Evolutionary conservation across 768 basidiomycete species (phyloP).

Genomic region (Gloeophyllum trabeum): DNA sequence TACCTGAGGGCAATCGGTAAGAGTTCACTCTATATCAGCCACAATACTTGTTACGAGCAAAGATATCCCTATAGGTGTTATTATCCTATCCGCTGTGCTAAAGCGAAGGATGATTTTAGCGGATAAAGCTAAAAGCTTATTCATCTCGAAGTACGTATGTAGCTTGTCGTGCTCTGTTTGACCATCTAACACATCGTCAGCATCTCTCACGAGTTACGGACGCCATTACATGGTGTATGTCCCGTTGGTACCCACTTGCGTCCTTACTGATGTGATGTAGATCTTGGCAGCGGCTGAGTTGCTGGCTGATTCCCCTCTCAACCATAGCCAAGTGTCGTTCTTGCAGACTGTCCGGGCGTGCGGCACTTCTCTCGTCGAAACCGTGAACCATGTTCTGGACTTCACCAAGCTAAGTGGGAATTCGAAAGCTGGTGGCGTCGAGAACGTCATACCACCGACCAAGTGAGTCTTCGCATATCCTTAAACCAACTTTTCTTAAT

Average conservation of each 20-base stretch:
- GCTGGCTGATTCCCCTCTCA: constrained; percentile 74
- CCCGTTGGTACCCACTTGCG: not conserved
- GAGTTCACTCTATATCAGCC: constrained; percentile 1
- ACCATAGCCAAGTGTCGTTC: constrained; percentile 75
- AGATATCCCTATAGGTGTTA: constrained; percentile 50
- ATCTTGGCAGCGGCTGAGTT: constrained; percentile 89
- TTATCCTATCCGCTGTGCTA: constrained; percentile 86
- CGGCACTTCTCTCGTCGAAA: constrained; percentile 91
- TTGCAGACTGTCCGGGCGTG: constrained; percentile 91
- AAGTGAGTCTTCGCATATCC: constrained; percentile 30
- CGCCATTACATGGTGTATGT: constrained; percentile 81
- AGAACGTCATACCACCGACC: constrained; percentile 61
- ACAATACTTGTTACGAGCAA: constrained; percentile 3
- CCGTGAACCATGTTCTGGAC: constrained; percentile 93
- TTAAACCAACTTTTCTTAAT: not conserved
- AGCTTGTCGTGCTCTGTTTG: not conserved
- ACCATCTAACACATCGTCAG: constrained; percentile 22
- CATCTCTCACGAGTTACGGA: constrained; percentile 85
- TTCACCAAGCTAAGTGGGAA: constrained; percentile 92
- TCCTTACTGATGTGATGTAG: constrained; percentile 10
- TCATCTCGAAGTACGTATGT: constrained; percentile 69
- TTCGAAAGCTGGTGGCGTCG: constrained; percentile 64
- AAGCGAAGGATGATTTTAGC: constrained; percentile 90
- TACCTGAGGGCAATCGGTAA: constrained; percentile 84
- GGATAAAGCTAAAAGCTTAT: constrained; percentile 87